Percentiles rank a stretch among this genome's conserved stretches.
Evolutionary conservation across 2,329 filamentous ascomycete genomes (phyloP).

Genomic region (Epichloe coenophiala): DNA sequence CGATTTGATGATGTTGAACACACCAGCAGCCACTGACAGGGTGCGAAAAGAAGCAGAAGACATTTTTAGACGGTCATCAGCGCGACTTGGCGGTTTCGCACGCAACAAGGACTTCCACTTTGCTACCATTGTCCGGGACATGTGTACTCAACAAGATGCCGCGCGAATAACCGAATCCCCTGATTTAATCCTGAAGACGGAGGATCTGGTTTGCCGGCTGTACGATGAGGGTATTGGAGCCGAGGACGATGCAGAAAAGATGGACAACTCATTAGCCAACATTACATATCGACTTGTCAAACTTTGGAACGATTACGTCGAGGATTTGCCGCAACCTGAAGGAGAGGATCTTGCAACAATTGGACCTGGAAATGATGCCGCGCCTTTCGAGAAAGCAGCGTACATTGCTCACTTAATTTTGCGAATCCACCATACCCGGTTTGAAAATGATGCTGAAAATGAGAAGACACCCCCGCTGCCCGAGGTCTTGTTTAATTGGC

Average conservation of each 20-base stretch:
- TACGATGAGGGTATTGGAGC: constrained; percentile 48
- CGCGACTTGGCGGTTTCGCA: constrained; percentile 26
- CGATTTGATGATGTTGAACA: constrained; percentile 41
- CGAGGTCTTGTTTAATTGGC: constrained; percentile 70
- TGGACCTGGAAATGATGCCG: constrained; percentile 48
- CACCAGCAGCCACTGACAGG: constrained; percentile 39
- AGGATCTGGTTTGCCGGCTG: constrained; percentile 52
- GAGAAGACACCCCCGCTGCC: constrained; percentile 47
- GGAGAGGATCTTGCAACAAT: constrained; percentile 47
- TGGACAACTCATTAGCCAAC: constrained; percentile 42
- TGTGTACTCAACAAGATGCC: constrained; percentile 43
- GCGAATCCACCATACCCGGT: constrained; percentile 58
- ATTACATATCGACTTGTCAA: constrained; percentile 37
- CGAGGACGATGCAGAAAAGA: constrained; percentile 39
- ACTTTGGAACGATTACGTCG: constrained; percentile 43
- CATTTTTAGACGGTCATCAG: constrained; percentile 39
- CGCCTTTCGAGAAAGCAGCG: constrained; percentile 59
- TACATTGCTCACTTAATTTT: constrained; percentile 70
- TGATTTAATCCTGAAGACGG: constrained; percentile 60
- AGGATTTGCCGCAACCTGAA: constrained; percentile 32
- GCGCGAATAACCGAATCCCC: constrained; percentile 55
- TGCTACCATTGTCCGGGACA: constrained; percentile 56
- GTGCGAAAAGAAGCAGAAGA: constrained; percentile 42
- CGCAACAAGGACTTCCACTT: constrained; percentile 49
- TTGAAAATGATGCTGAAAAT: constrained; percentile 23